Percentiles rank a stretch among this genome's conserved stretches.
These are phyloP conservation scores for Nicotiana rustica DNA, from an alignment of 305 asterid species.

Conservation along the genomic window DNA sequence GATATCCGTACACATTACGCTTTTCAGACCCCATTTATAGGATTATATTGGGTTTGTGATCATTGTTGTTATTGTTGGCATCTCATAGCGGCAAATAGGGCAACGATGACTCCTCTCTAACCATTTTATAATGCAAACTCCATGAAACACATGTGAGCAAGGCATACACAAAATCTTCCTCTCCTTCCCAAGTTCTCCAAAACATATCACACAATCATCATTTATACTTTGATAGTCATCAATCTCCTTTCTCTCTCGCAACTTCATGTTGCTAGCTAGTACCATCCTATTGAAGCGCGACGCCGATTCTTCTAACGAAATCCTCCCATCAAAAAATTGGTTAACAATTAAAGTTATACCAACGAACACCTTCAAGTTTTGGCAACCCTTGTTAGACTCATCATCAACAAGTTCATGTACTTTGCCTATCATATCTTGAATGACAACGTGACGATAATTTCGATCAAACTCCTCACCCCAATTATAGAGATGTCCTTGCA, in stretches of 20 bases:
- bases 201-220: conserved; percentile 10
- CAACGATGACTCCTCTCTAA: background rate
- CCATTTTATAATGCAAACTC: conserved; percentile 29
- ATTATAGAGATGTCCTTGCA: too few species aligned
- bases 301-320: background rate
- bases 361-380: too few species aligned
- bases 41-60: too few species aligned
- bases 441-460: too few species aligned
- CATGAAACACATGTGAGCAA: conserved; percentile 35
- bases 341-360: too few species aligned
- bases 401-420: too few species aligned
- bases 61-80: background rate
- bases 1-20: background rate
- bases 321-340: too few species aligned
- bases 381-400: too few species aligned
- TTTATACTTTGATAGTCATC: background rate
- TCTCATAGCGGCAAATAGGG: conserved; percentile 29
- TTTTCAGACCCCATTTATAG: too few species aligned
- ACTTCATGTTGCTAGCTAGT: background rate
- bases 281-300: background rate
- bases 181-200: background rate
- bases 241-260: background rate
- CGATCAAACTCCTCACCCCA: too few species aligned
- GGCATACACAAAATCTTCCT: conserved; percentile 21
- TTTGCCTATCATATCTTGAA: too few species aligned